Evolutionary conservation across 2,329 filamentous ascomycete genomes (phyloP).

Genomic region (Pleurostoma richardsiae): DNA sequence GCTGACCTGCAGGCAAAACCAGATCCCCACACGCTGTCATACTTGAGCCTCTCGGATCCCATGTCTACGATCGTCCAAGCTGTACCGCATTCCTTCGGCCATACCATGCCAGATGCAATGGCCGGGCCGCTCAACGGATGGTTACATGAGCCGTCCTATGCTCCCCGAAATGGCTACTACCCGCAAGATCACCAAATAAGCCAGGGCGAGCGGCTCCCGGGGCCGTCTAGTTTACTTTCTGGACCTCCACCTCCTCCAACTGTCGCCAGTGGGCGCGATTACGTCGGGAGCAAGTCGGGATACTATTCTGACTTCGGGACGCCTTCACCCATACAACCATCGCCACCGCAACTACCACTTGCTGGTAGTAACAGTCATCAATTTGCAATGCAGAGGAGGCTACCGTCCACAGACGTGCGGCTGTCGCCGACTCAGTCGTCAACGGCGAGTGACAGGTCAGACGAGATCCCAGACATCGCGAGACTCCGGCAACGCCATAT

Average conservation of each 20-base stretch:
- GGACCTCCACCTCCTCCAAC: constrained; percentile 1
- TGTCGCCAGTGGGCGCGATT: background rate
- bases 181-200: constrained; percentile 1
- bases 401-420: background rate
- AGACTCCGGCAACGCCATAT: background rate
- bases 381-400: background rate
- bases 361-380: constrained; percentile 4
- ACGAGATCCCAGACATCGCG: constrained; percentile 4
- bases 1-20: background rate
- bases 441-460: constrained; percentile 7
- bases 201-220: background rate
- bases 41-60: constrained; percentile 10
- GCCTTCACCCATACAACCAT: constrained; percentile 13
- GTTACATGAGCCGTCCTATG: constrained; percentile 17
- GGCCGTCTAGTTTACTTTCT: constrained; percentile 1
- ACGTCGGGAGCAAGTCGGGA: constrained; percentile 1
- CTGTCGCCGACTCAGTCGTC: constrained; percentile 8
- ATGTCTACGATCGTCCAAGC: constrained; percentile 25
- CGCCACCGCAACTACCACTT: constrained; percentile 8
- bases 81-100: constrained; percentile 20
- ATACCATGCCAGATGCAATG: constrained; percentile 27
- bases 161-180: constrained; percentile 12
- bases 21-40: background rate
- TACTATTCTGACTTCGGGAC: constrained; percentile 13
- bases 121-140: constrained; percentile 24